Base-by-base conservation (phyloP, 1,284 basidiomycete species). In the Bondarzewia mesenterica region DNA sequence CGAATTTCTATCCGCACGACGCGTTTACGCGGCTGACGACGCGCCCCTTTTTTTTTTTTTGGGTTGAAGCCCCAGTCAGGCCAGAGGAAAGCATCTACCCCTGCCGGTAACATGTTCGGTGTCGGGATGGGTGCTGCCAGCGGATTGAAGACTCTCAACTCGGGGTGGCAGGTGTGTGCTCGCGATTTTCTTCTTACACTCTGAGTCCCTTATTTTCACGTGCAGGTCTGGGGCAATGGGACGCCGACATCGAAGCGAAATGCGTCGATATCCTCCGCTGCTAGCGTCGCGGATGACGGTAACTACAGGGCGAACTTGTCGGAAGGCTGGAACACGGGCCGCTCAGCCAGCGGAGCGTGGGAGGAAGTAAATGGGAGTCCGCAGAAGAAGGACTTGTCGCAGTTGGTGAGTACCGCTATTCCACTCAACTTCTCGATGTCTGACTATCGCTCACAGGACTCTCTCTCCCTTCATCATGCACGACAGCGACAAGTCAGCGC, bases 91-190 rank as follows among this genome's bases (percentile, higher is more conserved):
- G 63, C 66, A n/a, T 65, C 71, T 32, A 50, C 48, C 26, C 56
- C 68, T 37, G 58, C 71, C 21, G 60, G 63, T 26, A 77, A 72
- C 54, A 74, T 80, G 67, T 75, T 82, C 59, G 73, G 70, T 43
- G 72, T 75, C 25, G 72, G 72, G 15, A 74, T 81, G 66, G 64
- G 69, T 52, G 64, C 73, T 22, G 64, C 69, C 2, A 70, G 64
- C 38, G 63, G 69, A 10, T 65, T 80, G 51, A 80, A 81, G 58
- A 63, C 67, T 23, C 66, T 82, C 50, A 79, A 75, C 60, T 68
- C 78, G 47, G 77, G 80, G 42, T 88, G 85, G 85, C 81, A 84
- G 75, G 85, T 82, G 52, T 50, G 79, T 69, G 18, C 18, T 48
- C 15, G 18, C 15, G 20, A 27, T 16, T 7, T 8, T 16, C 38